Evolutionary conservation across 2,329 filamentous ascomycete species (phyloP).

Genomic region (Neofusicoccum ribis): DNA sequence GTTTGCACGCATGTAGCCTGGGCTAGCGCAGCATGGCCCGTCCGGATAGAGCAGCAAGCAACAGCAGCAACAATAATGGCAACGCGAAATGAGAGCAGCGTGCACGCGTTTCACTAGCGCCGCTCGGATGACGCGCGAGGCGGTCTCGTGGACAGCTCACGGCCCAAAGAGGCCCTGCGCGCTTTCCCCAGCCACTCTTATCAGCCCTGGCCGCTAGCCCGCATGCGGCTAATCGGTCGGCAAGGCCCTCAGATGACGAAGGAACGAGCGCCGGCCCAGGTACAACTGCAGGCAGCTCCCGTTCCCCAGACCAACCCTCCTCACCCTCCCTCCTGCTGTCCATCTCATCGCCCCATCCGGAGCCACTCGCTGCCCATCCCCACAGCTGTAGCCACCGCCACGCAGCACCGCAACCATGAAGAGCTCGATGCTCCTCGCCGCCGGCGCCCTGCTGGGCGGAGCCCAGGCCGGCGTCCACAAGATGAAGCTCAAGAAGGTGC

Average conservation of each 20-base stretch:
- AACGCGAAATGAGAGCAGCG: neutral
- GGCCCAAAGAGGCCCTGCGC: neutral
- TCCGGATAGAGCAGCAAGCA: too few relatives aligned
- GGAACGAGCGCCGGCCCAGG: slow-evolving; percentile 4
- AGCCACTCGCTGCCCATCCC: neutral
- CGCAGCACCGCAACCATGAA: slow-evolving; percentile 64
- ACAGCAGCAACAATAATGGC: neutral
- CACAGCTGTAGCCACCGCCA: neutral
- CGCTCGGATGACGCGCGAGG: neutral
- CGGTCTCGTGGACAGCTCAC: slow-evolving; percentile 18
- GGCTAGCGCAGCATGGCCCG: too few relatives aligned
- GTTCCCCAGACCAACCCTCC: neutral
- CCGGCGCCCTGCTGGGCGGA: slow-evolving; percentile 77
- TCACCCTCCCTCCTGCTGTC: neutral
- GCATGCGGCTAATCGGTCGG: slow-evolving; percentile 4
- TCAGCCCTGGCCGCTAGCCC: neutral
- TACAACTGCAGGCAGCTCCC: slow-evolving; percentile 16
- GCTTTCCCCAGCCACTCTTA: slow-evolving; percentile 17
- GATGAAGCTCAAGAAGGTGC: slow-evolving; percentile 97
- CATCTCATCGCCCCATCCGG: neutral
- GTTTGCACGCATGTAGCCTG: neutral
- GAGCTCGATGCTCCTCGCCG: slow-evolving; percentile 75
- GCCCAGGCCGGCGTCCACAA: slow-evolving; percentile 87
- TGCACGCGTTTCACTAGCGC: neutral
- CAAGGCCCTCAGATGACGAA: slow-evolving; percentile 19